Evolutionary conservation across 805 yeast species (phyloP).

Genomic region (Candida sonorensis): DNA sequence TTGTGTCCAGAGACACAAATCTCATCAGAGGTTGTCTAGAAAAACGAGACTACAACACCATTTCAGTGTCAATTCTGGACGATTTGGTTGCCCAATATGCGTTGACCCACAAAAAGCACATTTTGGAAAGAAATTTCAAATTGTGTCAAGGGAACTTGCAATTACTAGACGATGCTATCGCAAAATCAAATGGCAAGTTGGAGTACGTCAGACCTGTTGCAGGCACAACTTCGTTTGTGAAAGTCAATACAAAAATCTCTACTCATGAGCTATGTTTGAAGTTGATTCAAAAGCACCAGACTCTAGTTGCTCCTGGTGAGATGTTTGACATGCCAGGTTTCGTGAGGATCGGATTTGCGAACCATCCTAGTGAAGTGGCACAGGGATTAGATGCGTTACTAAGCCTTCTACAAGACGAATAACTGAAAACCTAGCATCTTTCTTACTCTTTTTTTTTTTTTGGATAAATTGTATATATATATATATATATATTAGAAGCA

Average conservation of each 20-base stretch:
- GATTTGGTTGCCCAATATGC: conserved; percentile 40
- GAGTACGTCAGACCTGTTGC: conserved; percentile 39
- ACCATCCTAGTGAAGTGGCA: conserved; percentile 28
- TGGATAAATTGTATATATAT: too few relatives aligned
- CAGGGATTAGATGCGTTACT: conserved; percentile 24
- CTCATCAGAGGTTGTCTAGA: conserved; percentile 28
- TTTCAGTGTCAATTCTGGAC: conserved; percentile 41
- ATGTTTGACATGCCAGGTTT: conserved; percentile 35
- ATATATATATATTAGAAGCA: too few relatives aligned
- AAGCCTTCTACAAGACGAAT: not conserved
- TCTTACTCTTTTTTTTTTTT: too few relatives aligned
- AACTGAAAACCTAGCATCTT: too few relatives aligned
- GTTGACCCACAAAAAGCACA: conserved; percentile 25
- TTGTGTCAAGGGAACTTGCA: conserved; percentile 34
- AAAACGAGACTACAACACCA: conserved; percentile 45
- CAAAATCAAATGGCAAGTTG: conserved; percentile 25
- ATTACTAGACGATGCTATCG: conserved; percentile 29
- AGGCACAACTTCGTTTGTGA: conserved; percentile 41
- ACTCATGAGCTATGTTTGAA: conserved; percentile 30
- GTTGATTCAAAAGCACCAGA: conserved; percentile 29
- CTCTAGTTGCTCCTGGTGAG: conserved; percentile 45
- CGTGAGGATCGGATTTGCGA: conserved; percentile 44
- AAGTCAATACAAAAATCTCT: conserved; percentile 23
- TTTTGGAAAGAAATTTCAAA: conserved; percentile 33
- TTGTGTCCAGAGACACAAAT: conserved; percentile 29